Evolutionary conservation across 805 yeast species (phyloP).

Genomic region (Candida golubevii): DNA sequence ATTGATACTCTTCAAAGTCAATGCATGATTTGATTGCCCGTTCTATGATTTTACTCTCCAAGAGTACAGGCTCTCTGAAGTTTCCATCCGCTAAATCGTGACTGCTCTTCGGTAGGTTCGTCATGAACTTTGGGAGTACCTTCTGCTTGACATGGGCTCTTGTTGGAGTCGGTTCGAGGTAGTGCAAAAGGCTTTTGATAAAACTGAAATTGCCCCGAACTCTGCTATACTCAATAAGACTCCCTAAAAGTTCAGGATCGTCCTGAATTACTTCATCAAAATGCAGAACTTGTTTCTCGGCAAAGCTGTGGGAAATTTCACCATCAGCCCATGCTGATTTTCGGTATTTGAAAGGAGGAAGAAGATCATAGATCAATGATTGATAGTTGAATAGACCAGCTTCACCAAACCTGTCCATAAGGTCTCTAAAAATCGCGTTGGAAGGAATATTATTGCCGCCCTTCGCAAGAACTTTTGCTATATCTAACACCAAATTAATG

Average conservation of each 20-base stretch:
- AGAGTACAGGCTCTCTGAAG: neutral
- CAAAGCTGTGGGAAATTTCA: neutral
- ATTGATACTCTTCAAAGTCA: conserved; percentile 21
- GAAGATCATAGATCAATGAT: conserved; percentile 23
- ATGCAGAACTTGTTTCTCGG: conserved; percentile 19
- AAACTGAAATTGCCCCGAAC: conserved; percentile 16
- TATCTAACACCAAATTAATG: conserved; percentile 7
- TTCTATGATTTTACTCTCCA: conserved; percentile 19
- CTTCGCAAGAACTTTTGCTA: conserved; percentile 11
- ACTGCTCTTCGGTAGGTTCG: neutral
- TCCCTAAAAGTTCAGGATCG: conserved; percentile 27
- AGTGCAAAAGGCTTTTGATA: conserved; percentile 25
- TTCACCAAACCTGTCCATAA: conserved; percentile 24
- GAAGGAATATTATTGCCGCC: conserved; percentile 22
- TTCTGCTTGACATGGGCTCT: conserved; percentile 1
- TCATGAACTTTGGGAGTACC: conserved; percentile 18
- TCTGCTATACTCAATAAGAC: conserved; percentile 25
- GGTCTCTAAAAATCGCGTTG: conserved; percentile 19
- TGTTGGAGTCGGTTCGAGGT: conserved; percentile 18
- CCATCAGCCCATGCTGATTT: conserved; percentile 21
- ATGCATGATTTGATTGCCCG: conserved; percentile 28
- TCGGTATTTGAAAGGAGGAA: conserved; percentile 21
- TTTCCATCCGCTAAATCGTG: neutral
- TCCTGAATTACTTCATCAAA: conserved; percentile 22
- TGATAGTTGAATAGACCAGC: conserved; percentile 23